Evolutionary conservation across 495 filamentous ascomycete species (phyloP), one percentile per base, ranked within the genome.

Genomic region (Penicillium manginii): DNA sequence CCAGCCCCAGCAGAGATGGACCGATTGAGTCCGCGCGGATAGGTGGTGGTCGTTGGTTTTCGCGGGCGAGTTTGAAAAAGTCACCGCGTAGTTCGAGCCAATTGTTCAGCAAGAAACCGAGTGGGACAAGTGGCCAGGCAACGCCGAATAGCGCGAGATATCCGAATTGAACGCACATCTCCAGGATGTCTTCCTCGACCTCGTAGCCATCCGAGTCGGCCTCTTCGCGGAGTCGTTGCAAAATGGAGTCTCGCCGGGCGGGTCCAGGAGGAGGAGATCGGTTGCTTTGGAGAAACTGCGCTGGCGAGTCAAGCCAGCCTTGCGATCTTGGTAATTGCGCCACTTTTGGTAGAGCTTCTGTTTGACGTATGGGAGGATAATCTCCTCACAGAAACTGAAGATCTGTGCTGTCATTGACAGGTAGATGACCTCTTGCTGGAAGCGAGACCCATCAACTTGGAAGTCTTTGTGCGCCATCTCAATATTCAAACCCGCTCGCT

Each of bases 1-100:
- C 87, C 5, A 98, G 78, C 8, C 88, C 85, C 52, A 91, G 84
- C 21, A 98, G 78, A 86, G 91, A 98, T 0, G 94, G 92, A 0
- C 94, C 94, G 65, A 98, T 98, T 2, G 88, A 91, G 74, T 97
- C 94, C 3, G 91, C 86, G 12, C 94, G 86, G 78, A 86, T 89
- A 0, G 94, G 94, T 21, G 89, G 90, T 1, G 94, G 94, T 11
- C 94, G 86, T 65, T 93, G 88, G 80, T 90, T 92, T 69, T 92
- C 88, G 22, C 90, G 74, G 39, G 91, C 91, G 55, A 98, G 93
- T 66, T 98, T 98, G 74, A 93, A 83, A 10, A 96, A 92, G 61
- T 98, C 94, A 7, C 89, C 88, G 29, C 94, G 90, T 14, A 97
- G 80, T 59, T 98, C 93, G 52, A 98, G 71, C 93, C 93, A 98